Conservation (phyloP, 345 rosid species). For the Nephelium lappaceum region DNA sequence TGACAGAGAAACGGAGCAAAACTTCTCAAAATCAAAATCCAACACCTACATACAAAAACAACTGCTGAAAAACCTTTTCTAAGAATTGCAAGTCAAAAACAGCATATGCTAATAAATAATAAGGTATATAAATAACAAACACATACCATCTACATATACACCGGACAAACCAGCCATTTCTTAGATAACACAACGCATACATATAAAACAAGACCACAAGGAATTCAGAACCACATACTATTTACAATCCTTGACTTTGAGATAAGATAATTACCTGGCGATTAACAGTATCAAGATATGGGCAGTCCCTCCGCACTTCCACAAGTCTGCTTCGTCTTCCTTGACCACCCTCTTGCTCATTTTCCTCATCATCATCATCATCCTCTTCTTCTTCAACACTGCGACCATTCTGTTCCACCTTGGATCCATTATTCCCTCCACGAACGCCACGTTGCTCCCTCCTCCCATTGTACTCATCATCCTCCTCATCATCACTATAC, state of each 20-base stretch:
- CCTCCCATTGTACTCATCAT: constrained; percentile 39
- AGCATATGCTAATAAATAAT: neutral
- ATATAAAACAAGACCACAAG: neutral
- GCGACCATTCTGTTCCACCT: constrained; percentile 26
- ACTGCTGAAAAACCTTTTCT: neutral
- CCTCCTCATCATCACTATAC: constrained; percentile 76
- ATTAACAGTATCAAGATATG: constrained; percentile 97
- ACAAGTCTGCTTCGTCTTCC: constrained; percentile 53
- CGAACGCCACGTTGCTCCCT: constrained; percentile 17
- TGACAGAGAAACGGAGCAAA: constrained; percentile 87
- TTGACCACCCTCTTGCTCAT: constrained; percentile 26
- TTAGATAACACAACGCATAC: neutral
- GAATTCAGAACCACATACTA: neutral
- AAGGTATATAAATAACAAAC: neutral
- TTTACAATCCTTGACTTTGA: neutral
- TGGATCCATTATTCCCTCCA: constrained; percentile 14
- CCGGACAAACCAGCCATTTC: neutral
- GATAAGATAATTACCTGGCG: constrained; percentile 64
- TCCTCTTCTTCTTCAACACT: constrained; percentile 32
- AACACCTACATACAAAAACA: constrained; percentile 54
- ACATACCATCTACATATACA: neutral
- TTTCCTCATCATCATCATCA: constrained; percentile 40
- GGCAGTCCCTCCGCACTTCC: constrained; percentile 91
- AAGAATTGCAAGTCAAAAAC: neutral
- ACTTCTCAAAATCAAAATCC: constrained; percentile 98